These are phyloP conservation scores for Boletales sp. DNA, from an alignment of 768 basidiomycete species.

Conservation along the genomic window DNA sequence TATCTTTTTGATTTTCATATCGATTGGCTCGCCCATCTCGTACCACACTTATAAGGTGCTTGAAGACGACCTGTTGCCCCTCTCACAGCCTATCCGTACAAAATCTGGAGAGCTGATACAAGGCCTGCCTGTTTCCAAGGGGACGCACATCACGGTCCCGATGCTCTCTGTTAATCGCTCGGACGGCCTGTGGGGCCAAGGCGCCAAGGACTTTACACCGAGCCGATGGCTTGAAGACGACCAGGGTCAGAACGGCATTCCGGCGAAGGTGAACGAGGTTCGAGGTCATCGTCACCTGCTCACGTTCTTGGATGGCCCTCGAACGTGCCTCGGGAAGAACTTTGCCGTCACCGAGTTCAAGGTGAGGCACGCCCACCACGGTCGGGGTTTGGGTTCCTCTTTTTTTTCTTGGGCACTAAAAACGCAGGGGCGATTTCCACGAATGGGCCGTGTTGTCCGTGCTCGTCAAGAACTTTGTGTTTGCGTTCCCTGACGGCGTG, in stretches of 20 bases:
- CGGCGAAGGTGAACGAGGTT: constrained; percentile 34
- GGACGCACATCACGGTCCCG: constrained; percentile 40
- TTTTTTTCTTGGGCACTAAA: neutral
- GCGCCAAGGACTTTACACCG: constrained; percentile 56
- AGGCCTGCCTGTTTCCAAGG: constrained; percentile 43
- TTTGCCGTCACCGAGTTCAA: constrained; percentile 44
- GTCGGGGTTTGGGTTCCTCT: no score
- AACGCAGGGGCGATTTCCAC: neutral
- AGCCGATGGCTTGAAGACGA: constrained; percentile 55
- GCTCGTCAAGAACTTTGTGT: constrained; percentile 40
- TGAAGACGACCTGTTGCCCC: constrained; percentile 57
- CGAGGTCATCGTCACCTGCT: constrained; percentile 50
- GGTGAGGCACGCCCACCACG: constrained; percentile 10
- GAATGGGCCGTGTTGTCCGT: constrained; percentile 45
- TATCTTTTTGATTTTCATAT: neutral
- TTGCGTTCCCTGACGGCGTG: constrained; percentile 36
- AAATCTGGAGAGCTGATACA: constrained; percentile 37
- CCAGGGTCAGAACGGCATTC: constrained; percentile 14
- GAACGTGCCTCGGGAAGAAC: constrained; percentile 46
- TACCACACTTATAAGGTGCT: constrained; percentile 31
- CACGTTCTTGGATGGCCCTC: constrained; percentile 49
- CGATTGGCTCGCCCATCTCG: neutral
- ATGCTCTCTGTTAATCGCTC: constrained; percentile 48
- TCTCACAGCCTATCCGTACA: constrained; percentile 46
- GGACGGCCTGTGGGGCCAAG: constrained; percentile 55